phyloP scores from a whole-genome alignment of 805 yeast species.

The Starmerella etchellsii region DNA sequence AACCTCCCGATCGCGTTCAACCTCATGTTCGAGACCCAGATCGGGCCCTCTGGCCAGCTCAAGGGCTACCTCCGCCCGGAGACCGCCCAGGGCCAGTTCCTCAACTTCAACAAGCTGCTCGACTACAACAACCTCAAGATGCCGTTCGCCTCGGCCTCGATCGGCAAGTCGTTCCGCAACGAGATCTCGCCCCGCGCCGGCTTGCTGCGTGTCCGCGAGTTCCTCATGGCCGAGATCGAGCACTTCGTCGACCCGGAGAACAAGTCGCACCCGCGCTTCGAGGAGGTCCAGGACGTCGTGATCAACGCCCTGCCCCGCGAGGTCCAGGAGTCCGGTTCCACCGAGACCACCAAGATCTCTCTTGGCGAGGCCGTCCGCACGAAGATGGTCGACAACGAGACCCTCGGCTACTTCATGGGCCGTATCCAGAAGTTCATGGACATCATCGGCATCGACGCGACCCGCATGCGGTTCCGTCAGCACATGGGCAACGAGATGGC shows the following conservation, averaged over 20 bases:
- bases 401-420: slow-evolving; percentile 92
- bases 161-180: slow-evolving; percentile 97
- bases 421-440: slow-evolving; percentile 75
- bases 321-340: slow-evolving; percentile 76
- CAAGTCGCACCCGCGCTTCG: slow-evolving; percentile 71
- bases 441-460: slow-evolving; percentile 81
- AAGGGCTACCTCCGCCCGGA: slow-evolving; percentile 96
- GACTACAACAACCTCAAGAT: slow-evolving; percentile 91
- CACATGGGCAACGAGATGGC: slow-evolving; percentile 99
- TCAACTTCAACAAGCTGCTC: slow-evolving; percentile 83
- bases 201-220: slow-evolving; percentile 92
- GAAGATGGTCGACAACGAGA: slow-evolving; percentile 90
- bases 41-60: slow-evolving; percentile 94
- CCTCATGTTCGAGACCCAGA: slow-evolving; percentile 97
- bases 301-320: slow-evolving; percentile 74
- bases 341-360: slow-evolving; percentile 48
- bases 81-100: slow-evolving; percentile 98
- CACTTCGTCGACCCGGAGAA: slow-evolving; percentile 91
- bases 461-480: slow-evolving; percentile 88
- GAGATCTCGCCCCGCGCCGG: slow-evolving; percentile 99
- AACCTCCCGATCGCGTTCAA: slow-evolving; percentile 92
- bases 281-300: slow-evolving; percentile 57
- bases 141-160: slow-evolving; percentile 99
- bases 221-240: slow-evolving; percentile 98
- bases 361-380: slow-evolving; percentile 82